These are phyloP conservation scores for Colletotrichum acutatum DNA, from an alignment of 2,329 filamentous ascomycete genomes.

Conservation along the genomic window DNA sequence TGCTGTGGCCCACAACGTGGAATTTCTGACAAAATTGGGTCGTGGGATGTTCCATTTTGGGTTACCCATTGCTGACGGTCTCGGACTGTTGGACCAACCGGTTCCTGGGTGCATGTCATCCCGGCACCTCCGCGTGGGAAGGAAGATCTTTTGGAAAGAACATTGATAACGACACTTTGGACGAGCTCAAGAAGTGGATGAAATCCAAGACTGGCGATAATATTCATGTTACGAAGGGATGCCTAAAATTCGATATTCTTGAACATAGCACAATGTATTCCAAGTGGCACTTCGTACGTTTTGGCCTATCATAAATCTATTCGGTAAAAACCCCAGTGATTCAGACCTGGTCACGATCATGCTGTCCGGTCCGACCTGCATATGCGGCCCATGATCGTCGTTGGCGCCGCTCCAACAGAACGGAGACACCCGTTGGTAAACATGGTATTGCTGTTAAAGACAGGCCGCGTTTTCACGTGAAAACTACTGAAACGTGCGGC, in stretches of 20 bases:
- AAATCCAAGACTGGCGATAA: background rate
- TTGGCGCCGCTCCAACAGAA: background rate
- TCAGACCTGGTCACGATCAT: background rate
- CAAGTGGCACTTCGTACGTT: background rate
- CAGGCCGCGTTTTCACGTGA: background rate
- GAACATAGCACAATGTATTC: background rate
- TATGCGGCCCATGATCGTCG: background rate
- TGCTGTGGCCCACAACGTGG: background rate
- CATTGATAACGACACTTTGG: background rate
- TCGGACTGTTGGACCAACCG: background rate
- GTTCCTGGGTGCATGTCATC: background rate
- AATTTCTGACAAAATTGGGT: background rate
- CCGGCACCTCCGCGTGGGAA: background rate
- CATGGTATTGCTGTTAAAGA: too few relatives aligned
- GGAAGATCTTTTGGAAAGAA: background rate
- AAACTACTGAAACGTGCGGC: background rate
- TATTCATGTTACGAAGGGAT: background rate
- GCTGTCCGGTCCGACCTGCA: background rate
- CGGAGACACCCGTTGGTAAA: background rate
- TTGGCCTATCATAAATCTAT: background rate
- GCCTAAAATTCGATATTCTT: background rate
- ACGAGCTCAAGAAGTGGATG: background rate
- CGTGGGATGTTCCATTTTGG: background rate
- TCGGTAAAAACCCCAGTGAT: background rate
- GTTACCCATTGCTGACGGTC: background rate